Evolutionary conservation across 1,284 basidiomycete genomes (phyloP).

Genomic region (Calocybe gambosa): DNA sequence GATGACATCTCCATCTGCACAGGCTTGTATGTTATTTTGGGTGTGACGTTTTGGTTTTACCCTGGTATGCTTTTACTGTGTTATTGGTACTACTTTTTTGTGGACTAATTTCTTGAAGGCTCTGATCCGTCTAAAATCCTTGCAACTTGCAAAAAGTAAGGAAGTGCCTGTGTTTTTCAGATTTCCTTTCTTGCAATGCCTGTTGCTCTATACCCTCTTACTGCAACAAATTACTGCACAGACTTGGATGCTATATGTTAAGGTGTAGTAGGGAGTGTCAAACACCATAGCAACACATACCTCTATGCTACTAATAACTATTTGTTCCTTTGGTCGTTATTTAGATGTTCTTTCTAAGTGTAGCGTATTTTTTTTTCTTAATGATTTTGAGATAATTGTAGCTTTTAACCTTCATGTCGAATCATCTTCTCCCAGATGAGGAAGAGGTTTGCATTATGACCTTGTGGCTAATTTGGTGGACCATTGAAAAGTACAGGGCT

Average conservation of each 20-base stretch:
- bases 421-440: conserved; percentile 71
- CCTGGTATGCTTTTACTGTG: conserved; percentile 32
- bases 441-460: conserved; percentile 67
- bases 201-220: not conserved
- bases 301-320: too few relatives aligned
- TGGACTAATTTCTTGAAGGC: conserved; percentile 4
- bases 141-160: not conserved
- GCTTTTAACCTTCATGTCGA: too few relatives aligned
- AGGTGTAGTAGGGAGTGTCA: too few relatives aligned
- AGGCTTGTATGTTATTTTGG: conserved; percentile 61
- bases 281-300: too few relatives aligned
- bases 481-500: conserved; percentile 36
- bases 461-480: conserved; percentile 86
- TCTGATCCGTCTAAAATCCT: conserved; percentile 14
- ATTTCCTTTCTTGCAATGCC: not conserved
- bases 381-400: too few relatives aligned
- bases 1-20: not conserved
- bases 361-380: too few relatives aligned
- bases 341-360: too few relatives aligned
- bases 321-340: too few relatives aligned
- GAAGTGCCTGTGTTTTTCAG: too few relatives aligned
- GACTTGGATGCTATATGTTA: too few relatives aligned
- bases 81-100: not conserved
- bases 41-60: conserved; percentile 61
- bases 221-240: too few relatives aligned